Conservation (phyloP, 352 stramenopile species). For the Pythium scleroteichum region DNA sequence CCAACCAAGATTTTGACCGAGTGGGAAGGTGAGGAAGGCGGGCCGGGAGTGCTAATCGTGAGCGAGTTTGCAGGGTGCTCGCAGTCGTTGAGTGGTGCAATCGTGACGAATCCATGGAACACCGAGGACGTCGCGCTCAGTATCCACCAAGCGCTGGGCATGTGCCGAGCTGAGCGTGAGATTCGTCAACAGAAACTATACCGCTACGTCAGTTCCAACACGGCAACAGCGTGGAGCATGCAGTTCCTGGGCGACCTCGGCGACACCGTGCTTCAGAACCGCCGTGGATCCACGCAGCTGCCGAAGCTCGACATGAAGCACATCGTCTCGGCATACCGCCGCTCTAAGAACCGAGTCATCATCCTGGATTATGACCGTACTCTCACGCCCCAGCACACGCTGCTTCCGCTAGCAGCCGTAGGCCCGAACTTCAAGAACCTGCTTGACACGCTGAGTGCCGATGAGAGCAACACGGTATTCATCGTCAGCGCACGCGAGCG, state of each 20-base stretch:
- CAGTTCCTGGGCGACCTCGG: conserved; percentile 76
- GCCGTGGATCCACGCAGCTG: conserved; percentile 44
- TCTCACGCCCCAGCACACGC: conserved; percentile 71
- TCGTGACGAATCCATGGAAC: conserved; percentile 89
- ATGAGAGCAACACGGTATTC: conserved; percentile 76
- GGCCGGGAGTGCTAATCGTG: conserved; percentile 83
- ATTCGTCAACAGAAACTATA: conserved; percentile 90
- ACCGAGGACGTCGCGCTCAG: conserved; percentile 82
- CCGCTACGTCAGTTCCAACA: conserved; percentile 87
- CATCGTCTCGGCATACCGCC: conserved; percentile 68
- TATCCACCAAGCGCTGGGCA: conserved; percentile 83
- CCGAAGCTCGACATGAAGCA: conserved; percentile 59
- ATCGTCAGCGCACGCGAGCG: conserved; percentile 76
- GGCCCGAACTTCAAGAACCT: conserved; percentile 76
- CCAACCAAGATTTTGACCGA: conserved; percentile 62
- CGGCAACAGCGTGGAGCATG: conserved; percentile 79
- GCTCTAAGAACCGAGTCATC: conserved; percentile 78
- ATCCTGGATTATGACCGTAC: conserved; percentile 90
- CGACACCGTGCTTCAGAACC: conserved; percentile 63
- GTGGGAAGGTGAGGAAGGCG: conserved; percentile 78
- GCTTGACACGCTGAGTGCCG: conserved; percentile 64
- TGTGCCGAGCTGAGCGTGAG: conserved; percentile 81
- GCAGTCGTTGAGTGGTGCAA: conserved; percentile 83
- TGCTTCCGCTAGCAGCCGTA: conserved; percentile 78
- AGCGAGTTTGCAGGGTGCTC: conserved; percentile 90